Evolutionary conservation across 164 flowering plant genomes (phyloP).

Genomic region (Echeveria elegans): DNA sequence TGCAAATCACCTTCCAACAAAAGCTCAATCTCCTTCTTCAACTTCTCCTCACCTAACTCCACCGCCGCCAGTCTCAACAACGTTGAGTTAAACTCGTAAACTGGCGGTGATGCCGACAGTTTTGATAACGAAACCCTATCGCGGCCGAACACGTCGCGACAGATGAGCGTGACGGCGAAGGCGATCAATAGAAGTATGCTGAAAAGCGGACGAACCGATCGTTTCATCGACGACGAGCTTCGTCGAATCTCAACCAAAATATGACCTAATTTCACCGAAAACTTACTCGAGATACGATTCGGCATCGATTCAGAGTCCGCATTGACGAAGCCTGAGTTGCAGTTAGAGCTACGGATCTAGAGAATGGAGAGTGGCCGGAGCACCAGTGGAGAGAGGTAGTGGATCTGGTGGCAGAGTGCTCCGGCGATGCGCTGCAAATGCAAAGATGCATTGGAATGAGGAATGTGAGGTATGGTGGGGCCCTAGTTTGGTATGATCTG

Average conservation of each 20-base stretch:
- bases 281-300: neutral
- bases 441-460: too few species aligned
- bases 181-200: slow-evolving; percentile 33
- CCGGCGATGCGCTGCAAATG: slow-evolving; percentile 1
- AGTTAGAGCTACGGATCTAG: neutral
- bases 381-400: too few species aligned
- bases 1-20: slow-evolving; percentile 51
- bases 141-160: slow-evolving; percentile 25
- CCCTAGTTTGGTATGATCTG: too few species aligned
- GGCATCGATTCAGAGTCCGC: neutral
- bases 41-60: slow-evolving; percentile 39
- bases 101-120: neutral
- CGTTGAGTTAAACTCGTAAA: slow-evolving; percentile 41
- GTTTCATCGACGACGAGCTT: slow-evolving; percentile 30
- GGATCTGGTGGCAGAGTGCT: neutral
- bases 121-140: slow-evolving; percentile 6
- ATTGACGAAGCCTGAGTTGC: neutral
- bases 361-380: neutral
- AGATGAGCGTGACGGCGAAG: slow-evolving; percentile 33
- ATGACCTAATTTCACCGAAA: neutral
- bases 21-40: slow-evolving; percentile 47
- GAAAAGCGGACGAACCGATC: slow-evolving; percentile 41
- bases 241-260: neutral
- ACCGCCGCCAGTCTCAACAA: slow-evolving; percentile 54
- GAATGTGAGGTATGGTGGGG: too few species aligned